phyloP scores from a whole-genome alignment of 306 rosid species.

The Crataegus laevigata region DNA sequence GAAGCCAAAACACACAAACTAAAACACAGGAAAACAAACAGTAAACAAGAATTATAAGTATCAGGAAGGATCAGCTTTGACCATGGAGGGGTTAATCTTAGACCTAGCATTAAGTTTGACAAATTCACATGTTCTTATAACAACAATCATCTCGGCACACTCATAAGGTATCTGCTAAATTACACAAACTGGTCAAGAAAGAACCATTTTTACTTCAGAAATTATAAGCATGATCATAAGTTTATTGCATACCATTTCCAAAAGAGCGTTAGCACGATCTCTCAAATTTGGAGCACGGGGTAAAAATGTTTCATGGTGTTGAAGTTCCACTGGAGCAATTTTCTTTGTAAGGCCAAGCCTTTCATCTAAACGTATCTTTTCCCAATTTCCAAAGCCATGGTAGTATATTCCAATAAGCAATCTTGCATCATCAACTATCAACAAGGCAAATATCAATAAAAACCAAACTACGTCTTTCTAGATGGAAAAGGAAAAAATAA shows the following conservation, averaged over 20 bases:
- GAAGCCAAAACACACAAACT: not conserved
- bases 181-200: not conserved
- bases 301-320: conserved; percentile 96
- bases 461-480: conserved; percentile 1
- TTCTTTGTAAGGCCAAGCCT: conserved; percentile 86
- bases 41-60: not conserved
- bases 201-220: not conserved
- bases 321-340: conserved; percentile 98
- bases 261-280: conserved; percentile 95
- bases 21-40: not conserved
- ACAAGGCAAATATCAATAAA: conserved; percentile 8
- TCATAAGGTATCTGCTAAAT: not conserved
- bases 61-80: not conserved
- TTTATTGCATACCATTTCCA: conserved; percentile 68
- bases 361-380: conserved; percentile 85
- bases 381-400: conserved; percentile 99
- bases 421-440: conserved; percentile 95
- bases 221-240: conserved; percentile 6
- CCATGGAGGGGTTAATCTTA: not conserved
- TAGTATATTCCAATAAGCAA: conserved; percentile 88
- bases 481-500: not conserved
- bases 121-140: not conserved
- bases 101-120: not conserved
- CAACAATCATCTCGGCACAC: not conserved
- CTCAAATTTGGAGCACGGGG: conserved; percentile 98